phyloP scores from a whole-genome alignment of 768 basidiomycete genomes.

The Daedaleopsis nitida region DNA sequence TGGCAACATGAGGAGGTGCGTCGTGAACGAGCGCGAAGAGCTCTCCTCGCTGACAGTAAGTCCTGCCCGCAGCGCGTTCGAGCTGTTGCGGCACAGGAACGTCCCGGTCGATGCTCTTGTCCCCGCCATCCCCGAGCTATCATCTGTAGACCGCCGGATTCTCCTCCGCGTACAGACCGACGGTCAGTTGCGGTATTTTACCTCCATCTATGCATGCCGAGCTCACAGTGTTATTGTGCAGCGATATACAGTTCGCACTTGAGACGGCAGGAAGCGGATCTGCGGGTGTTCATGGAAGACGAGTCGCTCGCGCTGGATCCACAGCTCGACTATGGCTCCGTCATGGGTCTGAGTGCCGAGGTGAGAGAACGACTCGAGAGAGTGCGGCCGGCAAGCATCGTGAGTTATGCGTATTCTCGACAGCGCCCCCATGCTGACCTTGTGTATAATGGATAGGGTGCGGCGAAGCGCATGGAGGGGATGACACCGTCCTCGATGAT shows the following conservation, averaged over 20 bases:
- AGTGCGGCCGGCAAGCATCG: slow-evolving; percentile 71
- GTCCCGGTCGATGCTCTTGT: slow-evolving; percentile 48
- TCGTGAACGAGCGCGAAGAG: background rate
- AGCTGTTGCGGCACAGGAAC: slow-evolving; percentile 64
- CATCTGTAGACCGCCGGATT: slow-evolving; percentile 49
- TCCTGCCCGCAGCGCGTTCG: slow-evolving; percentile 60
- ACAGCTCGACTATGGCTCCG: slow-evolving; percentile 63
- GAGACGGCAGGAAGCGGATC: slow-evolving; percentile 71
- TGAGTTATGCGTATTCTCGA: slow-evolving; percentile 28
- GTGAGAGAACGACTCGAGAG: slow-evolving; percentile 63
- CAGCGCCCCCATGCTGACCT: background rate
- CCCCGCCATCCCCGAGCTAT: slow-evolving; percentile 51
- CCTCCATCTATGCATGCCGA: background rate
- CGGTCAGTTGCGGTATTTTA: slow-evolving; percentile 44
- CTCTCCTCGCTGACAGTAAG: background rate
- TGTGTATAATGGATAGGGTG: slow-evolving; percentile 66
- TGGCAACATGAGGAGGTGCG: slow-evolving; percentile 47
- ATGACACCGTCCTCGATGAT: slow-evolving; percentile 85
- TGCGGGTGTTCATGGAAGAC: slow-evolving; percentile 73
- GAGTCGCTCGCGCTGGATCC: slow-evolving; percentile 72
- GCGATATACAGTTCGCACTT: slow-evolving; percentile 67
- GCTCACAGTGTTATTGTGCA: slow-evolving; percentile 26
- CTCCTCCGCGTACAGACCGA: slow-evolving; percentile 69
- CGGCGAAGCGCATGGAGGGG: slow-evolving; percentile 90
- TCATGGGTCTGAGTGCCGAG: slow-evolving; percentile 76